Evolutionary conservation across 75 land plant genomes (phyloP).

Genomic region (Pinus albicaulis): DNA sequence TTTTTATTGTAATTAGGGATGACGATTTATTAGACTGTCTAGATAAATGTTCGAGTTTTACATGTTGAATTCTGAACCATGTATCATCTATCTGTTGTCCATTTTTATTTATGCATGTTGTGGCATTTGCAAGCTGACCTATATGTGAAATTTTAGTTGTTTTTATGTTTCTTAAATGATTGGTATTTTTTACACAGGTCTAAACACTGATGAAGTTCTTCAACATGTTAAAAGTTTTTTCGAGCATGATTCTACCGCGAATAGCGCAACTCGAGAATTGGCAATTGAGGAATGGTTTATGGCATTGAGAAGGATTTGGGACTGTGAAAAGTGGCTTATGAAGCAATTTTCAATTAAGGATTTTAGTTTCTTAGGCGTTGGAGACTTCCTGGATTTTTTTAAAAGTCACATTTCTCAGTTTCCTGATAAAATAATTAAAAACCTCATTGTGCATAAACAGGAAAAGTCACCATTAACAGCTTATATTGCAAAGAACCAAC

Average conservation of each 20-base stretch:
- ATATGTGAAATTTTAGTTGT: not conserved
- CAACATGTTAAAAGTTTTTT: constrained; percentile 27
- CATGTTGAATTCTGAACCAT: too few relatives aligned
- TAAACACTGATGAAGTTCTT: constrained; percentile 35
- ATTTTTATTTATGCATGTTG: too few relatives aligned
- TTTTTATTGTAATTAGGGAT: too few relatives aligned
- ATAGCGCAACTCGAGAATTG: not conserved
- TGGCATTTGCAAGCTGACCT: too few relatives aligned
- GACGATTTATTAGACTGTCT: too few relatives aligned
- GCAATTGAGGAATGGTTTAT: constrained; percentile 10
- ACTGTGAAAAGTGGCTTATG: constrained; percentile 45
- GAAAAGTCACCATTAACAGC: constrained; percentile 22
- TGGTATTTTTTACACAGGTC: constrained; percentile 14
- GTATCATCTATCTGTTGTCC: too few relatives aligned
- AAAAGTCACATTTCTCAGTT: constrained; percentile 31
- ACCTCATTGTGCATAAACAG: constrained; percentile 3
- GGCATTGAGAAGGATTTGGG: constrained; percentile 22
- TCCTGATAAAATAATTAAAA: constrained; percentile 24
- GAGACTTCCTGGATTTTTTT: constrained; percentile 45
- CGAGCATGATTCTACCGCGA: not conserved
- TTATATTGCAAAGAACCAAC: constrained; percentile 30
- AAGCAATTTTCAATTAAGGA: constrained; percentile 34
- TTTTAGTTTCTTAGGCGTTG: constrained; percentile 52
- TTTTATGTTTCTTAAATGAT: not conserved
- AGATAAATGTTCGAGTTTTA: too few relatives aligned